Conservation (phyloP, 2,329 filamentous ascomycete species). For the Gliomastix tumulicola region DNA sequence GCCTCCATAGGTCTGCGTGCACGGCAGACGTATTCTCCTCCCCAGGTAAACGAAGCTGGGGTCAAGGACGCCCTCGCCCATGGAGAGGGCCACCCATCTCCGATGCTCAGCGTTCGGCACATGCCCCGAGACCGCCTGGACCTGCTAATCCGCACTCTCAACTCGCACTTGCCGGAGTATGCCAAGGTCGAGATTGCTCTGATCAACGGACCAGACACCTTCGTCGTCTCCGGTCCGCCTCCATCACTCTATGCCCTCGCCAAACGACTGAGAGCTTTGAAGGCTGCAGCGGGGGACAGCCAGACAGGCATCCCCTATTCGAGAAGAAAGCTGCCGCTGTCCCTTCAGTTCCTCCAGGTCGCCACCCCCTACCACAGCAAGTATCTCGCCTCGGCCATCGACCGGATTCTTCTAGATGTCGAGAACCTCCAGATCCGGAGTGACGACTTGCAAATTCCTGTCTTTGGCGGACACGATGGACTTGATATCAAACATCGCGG, state of each 20-base stretch:
- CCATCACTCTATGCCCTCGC: constrained; percentile 96
- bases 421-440: constrained; percentile 72
- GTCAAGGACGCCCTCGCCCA: constrained; percentile 90
- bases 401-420: constrained; percentile 79
- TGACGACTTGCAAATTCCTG: constrained; percentile 69
- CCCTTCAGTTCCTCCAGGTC: constrained; percentile 94
- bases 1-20: constrained; percentile 98
- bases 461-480: constrained; percentile 86
- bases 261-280: constrained; percentile 89
- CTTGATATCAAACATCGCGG: constrained; percentile 75
- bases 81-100: constrained; percentile 88
- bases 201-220: constrained; percentile 92
- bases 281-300: constrained; percentile 93
- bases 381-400: constrained; percentile 76
- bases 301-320: constrained; percentile 93
- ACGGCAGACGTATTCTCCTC: constrained; percentile 94
- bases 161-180: constrained; percentile 88
- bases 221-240: constrained; percentile 93
- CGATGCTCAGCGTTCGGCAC: constrained; percentile 96
- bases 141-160: constrained; percentile 93
- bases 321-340: constrained; percentile 92
- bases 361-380: constrained; percentile 98
- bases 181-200: constrained; percentile 93
- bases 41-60: constrained; percentile 83
- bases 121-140: constrained; percentile 82